Evolutionary conservation across 345 rosid genomes (phyloP), one percentile per base, ranked within the genome.

Genomic region (Microthlaspi erraticum): DNA sequence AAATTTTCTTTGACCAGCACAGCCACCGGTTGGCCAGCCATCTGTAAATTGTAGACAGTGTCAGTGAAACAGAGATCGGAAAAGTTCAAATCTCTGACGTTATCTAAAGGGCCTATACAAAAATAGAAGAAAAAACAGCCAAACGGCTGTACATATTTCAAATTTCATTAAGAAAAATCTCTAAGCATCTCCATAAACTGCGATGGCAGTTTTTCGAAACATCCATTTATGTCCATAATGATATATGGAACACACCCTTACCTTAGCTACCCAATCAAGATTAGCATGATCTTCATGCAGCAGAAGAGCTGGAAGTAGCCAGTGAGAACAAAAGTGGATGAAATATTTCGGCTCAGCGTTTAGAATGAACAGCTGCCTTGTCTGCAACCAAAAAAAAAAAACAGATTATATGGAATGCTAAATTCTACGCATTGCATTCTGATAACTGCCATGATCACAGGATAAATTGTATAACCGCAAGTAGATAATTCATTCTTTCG

Each of bases 221-320:
- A 33, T 58, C 55, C 48, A 65, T 9, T 8, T n/a, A 55, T 29
- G 43, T 29, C 71, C 49, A 57, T 57, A 29, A 68, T 64, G 20
- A 17, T 29, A 39, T 18, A 51, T 18, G 62, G 67, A 60, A 23
- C 45, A 32, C 51, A 32, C 51, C 78, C 81, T 62, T 71, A 91
- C 98, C 91, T 84, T 81, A 42, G 97, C 85, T 73, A 91, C 80
- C 96, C 94, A 93, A 31, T 73, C 77, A 69, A 93, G 79, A 76
- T 83, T 79, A 60, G 84, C 55, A 54, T 77, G 74, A 76, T 93
- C 88, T 63, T 73, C 88, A 45, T 85, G 74, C 75, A 89, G 73
- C 74, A 86, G 49, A 53, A 91, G 82, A 70, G 94, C 94, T 57
- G 98, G 96, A 78, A 93, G 91, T 74, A 93, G 88, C 98, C 98